Percentiles rank a stretch among this genome's conserved stretches.
Evolutionary conservation across 2,329 filamentous ascomycete genomes (phyloP).

Genomic region (Coniochaeta prunicola): DNA sequence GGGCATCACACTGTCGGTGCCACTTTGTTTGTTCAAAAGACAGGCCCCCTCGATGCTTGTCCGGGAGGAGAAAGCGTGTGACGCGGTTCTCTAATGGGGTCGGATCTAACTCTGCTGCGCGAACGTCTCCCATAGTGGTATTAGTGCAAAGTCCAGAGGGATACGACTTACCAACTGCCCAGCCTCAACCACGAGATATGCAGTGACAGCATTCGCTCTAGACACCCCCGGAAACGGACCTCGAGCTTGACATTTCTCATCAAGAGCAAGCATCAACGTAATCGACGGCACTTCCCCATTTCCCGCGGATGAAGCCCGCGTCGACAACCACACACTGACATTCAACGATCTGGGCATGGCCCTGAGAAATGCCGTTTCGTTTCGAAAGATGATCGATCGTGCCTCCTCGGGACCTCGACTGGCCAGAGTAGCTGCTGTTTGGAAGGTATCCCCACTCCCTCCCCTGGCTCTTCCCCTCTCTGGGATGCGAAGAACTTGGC

Average conservation of each 20-base stretch:
- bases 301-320: constrained; percentile 25
- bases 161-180: too few relatives aligned
- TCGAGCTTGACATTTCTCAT: constrained; percentile 27
- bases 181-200: constrained; percentile 25
- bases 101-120: constrained; percentile 15
- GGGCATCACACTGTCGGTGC: constrained; percentile 16
- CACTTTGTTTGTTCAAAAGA: constrained; percentile 12
- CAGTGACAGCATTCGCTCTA: constrained; percentile 16
- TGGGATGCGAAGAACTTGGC: constrained; percentile 36
- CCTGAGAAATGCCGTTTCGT: constrained; percentile 33
- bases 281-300: constrained; percentile 17
- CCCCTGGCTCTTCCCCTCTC: constrained; percentile 33
- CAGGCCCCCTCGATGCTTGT: constrained; percentile 10
- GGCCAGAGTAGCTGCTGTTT: constrained; percentile 33
- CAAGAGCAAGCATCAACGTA: constrained; percentile 23
- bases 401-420: constrained; percentile 27
- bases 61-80: constrained; percentile 12
- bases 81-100: constrained; percentile 16
- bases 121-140: too few relatives aligned
- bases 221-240: constrained; percentile 10
- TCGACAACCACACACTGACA: constrained; percentile 21
- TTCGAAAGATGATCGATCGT: constrained; percentile 32
- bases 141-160: too few relatives aligned
- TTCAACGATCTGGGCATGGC: constrained; percentile 30
- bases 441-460: constrained; percentile 39